phyloP scores from a whole-genome alignment of 2,329 filamentous ascomycete species.

The Davidsoniella australis region DNA sequence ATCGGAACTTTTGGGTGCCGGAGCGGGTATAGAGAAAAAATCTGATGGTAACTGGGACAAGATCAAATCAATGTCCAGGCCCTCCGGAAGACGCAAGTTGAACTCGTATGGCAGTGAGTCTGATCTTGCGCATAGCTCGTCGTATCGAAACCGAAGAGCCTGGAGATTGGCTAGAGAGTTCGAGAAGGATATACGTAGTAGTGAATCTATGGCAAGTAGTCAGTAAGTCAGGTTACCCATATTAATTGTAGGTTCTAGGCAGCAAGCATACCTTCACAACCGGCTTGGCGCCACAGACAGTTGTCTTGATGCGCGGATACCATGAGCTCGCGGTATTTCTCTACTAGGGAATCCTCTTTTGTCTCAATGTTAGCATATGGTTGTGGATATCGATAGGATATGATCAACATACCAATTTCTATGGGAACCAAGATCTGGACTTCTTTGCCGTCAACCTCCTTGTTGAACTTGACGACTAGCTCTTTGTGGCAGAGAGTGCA shows the following conservation, averaged over 20 bases:
- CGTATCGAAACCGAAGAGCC: constrained; percentile 45
- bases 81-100: constrained; percentile 39
- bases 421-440: constrained; percentile 36
- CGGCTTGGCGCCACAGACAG: constrained; percentile 72
- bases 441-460: constrained; percentile 38
- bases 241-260: neutral
- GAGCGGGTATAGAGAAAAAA: constrained; percentile 34
- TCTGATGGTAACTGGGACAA: constrained; percentile 32
- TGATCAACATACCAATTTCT: constrained; percentile 31
- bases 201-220: constrained; percentile 26
- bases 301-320: constrained; percentile 58
- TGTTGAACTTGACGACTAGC: constrained; percentile 62
- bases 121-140: constrained; percentile 37
- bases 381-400: neutral
- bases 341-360: constrained; percentile 48
- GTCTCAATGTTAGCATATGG: no score
- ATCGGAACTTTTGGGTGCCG: constrained; percentile 14
- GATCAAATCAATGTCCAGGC: constrained; percentile 32
- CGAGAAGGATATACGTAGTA: constrained; percentile 45
- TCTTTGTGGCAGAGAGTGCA: constrained; percentile 77
- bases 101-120: constrained; percentile 43
- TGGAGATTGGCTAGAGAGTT: constrained; percentile 42
- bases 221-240: neutral
- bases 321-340: constrained; percentile 59
- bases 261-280: constrained; percentile 56